These are phyloP conservation scores for Caloboletus inedulis DNA, from an alignment of 1,284 basidiomycete genomes.

Conservation along the genomic window DNA sequence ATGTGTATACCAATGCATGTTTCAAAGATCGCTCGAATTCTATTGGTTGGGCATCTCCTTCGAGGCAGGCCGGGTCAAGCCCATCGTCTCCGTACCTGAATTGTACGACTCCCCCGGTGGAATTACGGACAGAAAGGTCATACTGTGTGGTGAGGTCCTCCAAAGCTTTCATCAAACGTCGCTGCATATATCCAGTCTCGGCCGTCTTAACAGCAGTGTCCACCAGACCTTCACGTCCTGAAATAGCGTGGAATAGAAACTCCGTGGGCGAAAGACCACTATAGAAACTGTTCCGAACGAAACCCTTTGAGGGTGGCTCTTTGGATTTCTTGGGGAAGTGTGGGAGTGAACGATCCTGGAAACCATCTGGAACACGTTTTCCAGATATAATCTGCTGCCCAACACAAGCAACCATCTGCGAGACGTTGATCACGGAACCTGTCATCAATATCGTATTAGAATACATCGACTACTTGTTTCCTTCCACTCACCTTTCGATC, in stretches of 20 bases:
- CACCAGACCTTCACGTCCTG: slow-evolving; percentile 96
- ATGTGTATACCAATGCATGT: slow-evolving; percentile 69
- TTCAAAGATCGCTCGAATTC: slow-evolving; percentile 87
- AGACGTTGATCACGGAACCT: slow-evolving; percentile 99
- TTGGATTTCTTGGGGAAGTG: slow-evolving; percentile 99
- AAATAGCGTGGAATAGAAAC: slow-evolving; percentile 99
- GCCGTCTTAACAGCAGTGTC: slow-evolving; percentile 99
- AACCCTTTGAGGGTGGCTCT: slow-evolving; percentile 97
- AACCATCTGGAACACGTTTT: slow-evolving; percentile 97
- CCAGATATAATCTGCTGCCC: slow-evolving; percentile 99
- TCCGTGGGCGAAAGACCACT: slow-evolving; percentile 93
- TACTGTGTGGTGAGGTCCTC: slow-evolving; percentile 98
- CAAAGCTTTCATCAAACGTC: slow-evolving; percentile 97
- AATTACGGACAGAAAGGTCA: slow-evolving; percentile 96
- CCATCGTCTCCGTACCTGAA: slow-evolving; percentile 98
- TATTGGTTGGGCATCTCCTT: slow-evolving; percentile 92
- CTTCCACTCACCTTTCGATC: slow-evolving; percentile 80
- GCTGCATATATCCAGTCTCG: slow-evolving; percentile 99
- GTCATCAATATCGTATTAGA: slow-evolving; percentile 1
- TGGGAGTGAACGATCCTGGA: slow-evolving; percentile 97
- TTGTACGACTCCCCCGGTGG: slow-evolving; percentile 95
- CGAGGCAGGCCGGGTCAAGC: slow-evolving; percentile 92
- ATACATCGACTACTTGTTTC: slow-evolving; percentile 4
- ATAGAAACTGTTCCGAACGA: slow-evolving; percentile 97
- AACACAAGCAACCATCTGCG: slow-evolving; percentile 99